phyloP scores from a whole-genome alignment of 2,329 filamentous ascomycete genomes.

The Biscogniauxia sp. region DNA sequence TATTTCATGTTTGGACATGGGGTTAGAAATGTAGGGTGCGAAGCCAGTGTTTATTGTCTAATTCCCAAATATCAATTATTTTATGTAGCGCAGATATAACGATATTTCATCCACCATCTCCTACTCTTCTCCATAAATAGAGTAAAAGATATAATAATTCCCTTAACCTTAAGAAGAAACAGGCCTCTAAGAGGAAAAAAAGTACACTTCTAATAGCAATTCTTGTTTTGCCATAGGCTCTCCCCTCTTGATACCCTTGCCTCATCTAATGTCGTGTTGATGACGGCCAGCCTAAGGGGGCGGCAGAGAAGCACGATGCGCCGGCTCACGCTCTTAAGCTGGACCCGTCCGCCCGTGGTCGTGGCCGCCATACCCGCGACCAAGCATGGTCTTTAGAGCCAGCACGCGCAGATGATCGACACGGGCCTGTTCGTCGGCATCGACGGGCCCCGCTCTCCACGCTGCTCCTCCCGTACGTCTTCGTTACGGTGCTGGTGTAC shows the following conservation, averaged over 20 bases:
- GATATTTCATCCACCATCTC: background rate
- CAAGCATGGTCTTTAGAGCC: slow-evolving; percentile 4
- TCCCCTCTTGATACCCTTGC: background rate
- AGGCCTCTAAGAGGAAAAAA: too few species aligned
- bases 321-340: background rate
- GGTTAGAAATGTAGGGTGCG: background rate
- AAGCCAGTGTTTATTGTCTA: background rate
- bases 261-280: background rate
- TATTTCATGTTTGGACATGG: background rate
- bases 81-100: background rate
- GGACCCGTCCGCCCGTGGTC: too few species aligned
- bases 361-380: background rate
- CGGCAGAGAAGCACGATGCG: background rate
- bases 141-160: too few species aligned
- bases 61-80: background rate
- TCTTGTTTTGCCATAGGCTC: too few species aligned
- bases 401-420: slow-evolving; percentile 26
- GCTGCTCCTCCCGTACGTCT: slow-evolving; percentile 44
- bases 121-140: too few species aligned
- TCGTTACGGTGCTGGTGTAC: slow-evolving; percentile 52
- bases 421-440: slow-evolving; percentile 45
- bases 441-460: slow-evolving; percentile 32
- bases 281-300: background rate
- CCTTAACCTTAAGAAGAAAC: too few species aligned
- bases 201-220: too few species aligned